Evolutionary conservation across 164 flowering plant species (phyloP).

Genomic region (Stephania yunnanensis): DNA sequence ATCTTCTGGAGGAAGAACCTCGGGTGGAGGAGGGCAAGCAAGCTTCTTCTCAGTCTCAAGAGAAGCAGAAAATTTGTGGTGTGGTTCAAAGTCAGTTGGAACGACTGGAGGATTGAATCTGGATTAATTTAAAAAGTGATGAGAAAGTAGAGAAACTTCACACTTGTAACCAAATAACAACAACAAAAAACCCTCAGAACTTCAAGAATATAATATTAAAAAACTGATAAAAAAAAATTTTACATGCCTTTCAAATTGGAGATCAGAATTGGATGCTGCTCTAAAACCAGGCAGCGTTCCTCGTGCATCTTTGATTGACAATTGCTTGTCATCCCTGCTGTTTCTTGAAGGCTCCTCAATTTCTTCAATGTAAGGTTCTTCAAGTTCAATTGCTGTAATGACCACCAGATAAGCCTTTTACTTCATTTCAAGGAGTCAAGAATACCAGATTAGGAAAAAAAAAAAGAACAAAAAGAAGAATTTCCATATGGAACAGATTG

Average conservation of each 20-base stretch:
- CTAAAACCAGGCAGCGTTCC: conserved; percentile 70
- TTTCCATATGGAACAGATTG: neutral
- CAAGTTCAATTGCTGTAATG: conserved; percentile 57
- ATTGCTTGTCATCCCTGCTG: conserved; percentile 28
- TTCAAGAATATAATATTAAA: neutral
- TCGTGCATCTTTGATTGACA: conserved; percentile 31
- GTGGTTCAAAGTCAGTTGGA: conserved; percentile 70
- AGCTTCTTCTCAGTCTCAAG: conserved; percentile 32
- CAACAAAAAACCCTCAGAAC: neutral
- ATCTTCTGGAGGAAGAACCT: conserved; percentile 79
- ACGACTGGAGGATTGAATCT: conserved; percentile 84
- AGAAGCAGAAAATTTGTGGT: conserved; percentile 62
- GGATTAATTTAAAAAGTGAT: conserved; percentile 12
- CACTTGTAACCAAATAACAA: neutral
- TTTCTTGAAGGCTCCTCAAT: conserved; percentile 56
- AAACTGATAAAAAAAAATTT: neutral
- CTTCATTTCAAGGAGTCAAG: no score
- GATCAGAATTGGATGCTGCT: conserved; percentile 59
- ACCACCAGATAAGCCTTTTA: conserved; percentile 5
- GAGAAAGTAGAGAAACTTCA: neutral
- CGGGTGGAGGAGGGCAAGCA: conserved; percentile 57
- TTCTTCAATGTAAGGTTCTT: conserved; percentile 66
- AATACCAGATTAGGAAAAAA: neutral
- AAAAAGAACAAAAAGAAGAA: neutral
- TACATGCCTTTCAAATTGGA: conserved; percentile 64